Evolutionary conservation across 2,329 filamentous ascomycete species (phyloP).

Genomic region (Cladosporium sphaerospermum): DNA sequence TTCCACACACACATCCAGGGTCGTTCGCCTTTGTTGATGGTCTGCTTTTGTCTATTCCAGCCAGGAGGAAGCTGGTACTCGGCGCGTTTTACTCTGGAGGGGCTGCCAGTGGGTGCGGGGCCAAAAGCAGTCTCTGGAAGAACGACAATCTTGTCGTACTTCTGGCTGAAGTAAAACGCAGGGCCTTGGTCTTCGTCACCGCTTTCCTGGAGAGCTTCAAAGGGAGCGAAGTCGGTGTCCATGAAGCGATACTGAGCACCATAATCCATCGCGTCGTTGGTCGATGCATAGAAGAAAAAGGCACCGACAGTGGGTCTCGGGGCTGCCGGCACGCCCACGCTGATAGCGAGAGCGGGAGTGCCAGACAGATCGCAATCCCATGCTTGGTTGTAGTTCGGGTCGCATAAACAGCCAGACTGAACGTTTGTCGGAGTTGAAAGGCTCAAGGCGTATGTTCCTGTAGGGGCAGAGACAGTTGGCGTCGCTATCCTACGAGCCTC

Average conservation of each 20-base stretch:
- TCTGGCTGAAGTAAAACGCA: constrained; percentile 56
- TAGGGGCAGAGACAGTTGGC: constrained; percentile 46
- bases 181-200: constrained; percentile 52
- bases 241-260: constrained; percentile 51
- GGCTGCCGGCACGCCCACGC: constrained; percentile 19
- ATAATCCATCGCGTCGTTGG: constrained; percentile 42
- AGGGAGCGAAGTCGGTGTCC: constrained; percentile 35
- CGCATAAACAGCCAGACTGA: constrained; percentile 52
- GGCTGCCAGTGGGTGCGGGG: neutral
- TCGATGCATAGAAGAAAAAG: constrained; percentile 24
- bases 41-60: constrained; percentile 35
- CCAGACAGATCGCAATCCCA: constrained; percentile 56
- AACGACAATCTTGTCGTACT: constrained; percentile 61
- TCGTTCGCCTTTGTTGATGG: constrained; percentile 48
- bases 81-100: neutral
- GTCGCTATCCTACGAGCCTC: constrained; percentile 40
- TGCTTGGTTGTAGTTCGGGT: constrained; percentile 49
- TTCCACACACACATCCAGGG: constrained; percentile 70
- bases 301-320: constrained; percentile 22
- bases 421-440: constrained; percentile 44
- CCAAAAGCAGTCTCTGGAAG: constrained; percentile 35
- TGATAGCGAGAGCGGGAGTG: constrained; percentile 24
- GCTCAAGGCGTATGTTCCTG: constrained; percentile 53
- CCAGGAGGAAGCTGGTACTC: constrained; percentile 15
- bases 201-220: constrained; percentile 53